These are phyloP conservation scores for Kalmusia sp. DNA, from an alignment of 2,329 filamentous ascomycete species.

Conservation along the genomic window DNA sequence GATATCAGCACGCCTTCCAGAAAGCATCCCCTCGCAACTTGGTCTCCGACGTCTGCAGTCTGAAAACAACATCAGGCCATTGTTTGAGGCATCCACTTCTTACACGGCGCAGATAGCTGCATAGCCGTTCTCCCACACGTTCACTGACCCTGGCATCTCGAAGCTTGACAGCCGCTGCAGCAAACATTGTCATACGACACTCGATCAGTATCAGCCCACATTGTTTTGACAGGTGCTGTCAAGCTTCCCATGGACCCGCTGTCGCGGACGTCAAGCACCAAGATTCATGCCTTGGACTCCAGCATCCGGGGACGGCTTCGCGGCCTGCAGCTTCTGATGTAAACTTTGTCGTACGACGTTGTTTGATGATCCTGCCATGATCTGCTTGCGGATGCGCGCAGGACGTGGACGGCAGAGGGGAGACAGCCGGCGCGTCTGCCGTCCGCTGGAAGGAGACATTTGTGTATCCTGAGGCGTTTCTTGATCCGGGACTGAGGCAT, in stretches of 20 bases:
- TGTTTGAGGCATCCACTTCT: slow-evolving; percentile 26
- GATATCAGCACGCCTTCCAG: slow-evolving; percentile 11
- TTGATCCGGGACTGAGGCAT: slow-evolving; percentile 43
- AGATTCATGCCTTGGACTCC: slow-evolving; percentile 20
- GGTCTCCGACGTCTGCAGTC: slow-evolving; percentile 7
- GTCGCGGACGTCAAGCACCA: slow-evolving; percentile 4
- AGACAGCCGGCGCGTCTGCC: not conserved
- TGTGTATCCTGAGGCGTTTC: slow-evolving; percentile 33
- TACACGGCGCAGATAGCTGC: slow-evolving; percentile 14
- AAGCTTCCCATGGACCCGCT: slow-evolving; percentile 18
- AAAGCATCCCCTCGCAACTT: not conserved
- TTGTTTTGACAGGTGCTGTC: slow-evolving; percentile 18
- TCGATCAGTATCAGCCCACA: slow-evolving; percentile 28
- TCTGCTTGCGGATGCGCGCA: slow-evolving; percentile 8
- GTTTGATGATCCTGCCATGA: slow-evolving; percentile 36
- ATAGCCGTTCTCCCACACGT: slow-evolving; percentile 13
- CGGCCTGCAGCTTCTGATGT: slow-evolving; percentile 30
- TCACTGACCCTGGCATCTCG: slow-evolving; percentile 3
- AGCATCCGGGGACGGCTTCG: slow-evolving; percentile 12
- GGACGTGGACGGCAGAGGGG: not conserved
- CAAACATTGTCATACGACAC: slow-evolving; percentile 44
- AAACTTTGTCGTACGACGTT: slow-evolving; percentile 48
- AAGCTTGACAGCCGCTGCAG: slow-evolving; percentile 25
- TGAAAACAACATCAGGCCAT: slow-evolving; percentile 43
- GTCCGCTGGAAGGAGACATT: slow-evolving; percentile 2